phyloP scores from a whole-genome alignment of 768 basidiomycete genomes.

The Xerocomus potaroensis region DNA sequence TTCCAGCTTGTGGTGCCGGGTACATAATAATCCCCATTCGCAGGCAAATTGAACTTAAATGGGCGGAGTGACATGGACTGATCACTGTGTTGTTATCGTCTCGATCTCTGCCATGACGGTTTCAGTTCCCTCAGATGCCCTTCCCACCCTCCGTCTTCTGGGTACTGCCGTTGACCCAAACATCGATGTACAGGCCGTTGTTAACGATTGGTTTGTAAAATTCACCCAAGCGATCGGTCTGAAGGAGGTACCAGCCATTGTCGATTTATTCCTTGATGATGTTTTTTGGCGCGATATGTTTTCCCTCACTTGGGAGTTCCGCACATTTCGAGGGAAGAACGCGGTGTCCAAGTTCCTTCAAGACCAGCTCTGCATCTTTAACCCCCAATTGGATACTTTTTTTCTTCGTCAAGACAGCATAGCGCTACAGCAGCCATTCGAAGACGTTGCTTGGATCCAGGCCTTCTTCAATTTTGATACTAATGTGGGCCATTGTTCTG shows the following conservation, averaged over 20 bases:
- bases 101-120: conserved; percentile 8
- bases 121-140: not conserved
- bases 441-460: conserved; percentile 42
- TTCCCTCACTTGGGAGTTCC: conserved; percentile 61
- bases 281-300: conserved; percentile 58
- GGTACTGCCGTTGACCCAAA: conserved; percentile 26
- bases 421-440: conserved; percentile 27
- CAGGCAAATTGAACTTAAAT: no score
- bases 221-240: conserved; percentile 34
- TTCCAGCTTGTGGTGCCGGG: no score
- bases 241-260: conserved; percentile 34
- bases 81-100: not conserved
- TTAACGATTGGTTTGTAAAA: conserved; percentile 38
- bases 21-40: no score
- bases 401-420: conserved; percentile 19
- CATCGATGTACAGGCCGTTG: conserved; percentile 35
- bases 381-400: conserved; percentile 19
- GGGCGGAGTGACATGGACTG: not conserved
- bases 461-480: conserved; percentile 42
- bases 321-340: conserved; percentile 45
- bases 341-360: conserved; percentile 42
- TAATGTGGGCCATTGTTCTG: conserved; percentile 36
- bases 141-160: conserved; percentile 24
- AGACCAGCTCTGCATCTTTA: conserved; percentile 36
- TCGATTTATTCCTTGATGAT: conserved; percentile 30